Evolutionary conservation across 2,329 filamentous ascomycete genomes (phyloP).

Genomic region (Epichloe typhina): DNA sequence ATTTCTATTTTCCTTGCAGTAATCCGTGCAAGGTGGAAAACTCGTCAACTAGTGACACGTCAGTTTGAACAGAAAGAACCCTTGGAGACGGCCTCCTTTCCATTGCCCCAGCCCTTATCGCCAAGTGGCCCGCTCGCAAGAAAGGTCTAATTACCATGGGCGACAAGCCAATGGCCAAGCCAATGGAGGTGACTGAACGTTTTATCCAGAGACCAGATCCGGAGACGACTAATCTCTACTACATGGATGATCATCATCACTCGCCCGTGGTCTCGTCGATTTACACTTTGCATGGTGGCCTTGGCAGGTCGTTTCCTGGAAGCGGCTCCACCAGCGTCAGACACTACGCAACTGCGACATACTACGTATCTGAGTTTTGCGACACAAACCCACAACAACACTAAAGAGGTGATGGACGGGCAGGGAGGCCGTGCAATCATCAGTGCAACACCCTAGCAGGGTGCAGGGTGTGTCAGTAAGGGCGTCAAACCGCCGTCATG

Average conservation of each 20-base stretch:
- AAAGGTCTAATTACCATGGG: not conserved
- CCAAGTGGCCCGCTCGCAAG: not conserved
- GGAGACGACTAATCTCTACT: not conserved
- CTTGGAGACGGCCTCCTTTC: too few species aligned
- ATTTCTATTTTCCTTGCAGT: too few species aligned
- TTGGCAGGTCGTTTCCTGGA: not conserved
- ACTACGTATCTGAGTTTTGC: not conserved
- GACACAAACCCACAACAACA: not conserved
- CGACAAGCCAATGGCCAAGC: not conserved
- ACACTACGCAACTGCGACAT: not conserved
- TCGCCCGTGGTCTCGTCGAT: not conserved
- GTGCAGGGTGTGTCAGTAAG: not conserved
- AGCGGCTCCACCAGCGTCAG: conserved; percentile 3
- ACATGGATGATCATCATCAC: not conserved
- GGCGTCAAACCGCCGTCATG: not conserved
- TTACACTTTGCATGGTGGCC: not conserved
- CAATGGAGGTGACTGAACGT: not conserved
- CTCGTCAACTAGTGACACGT: not conserved
- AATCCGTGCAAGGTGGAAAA: not conserved
- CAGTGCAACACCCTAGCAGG: not conserved
- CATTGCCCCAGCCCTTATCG: not conserved
- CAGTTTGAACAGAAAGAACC: not conserved
- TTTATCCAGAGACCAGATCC: not conserved
- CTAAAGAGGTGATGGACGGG: not conserved
- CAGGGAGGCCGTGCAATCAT: not conserved